A percentile compares a stretch with the other conserved stretches of the same genome.
Evolutionary conservation across 2,329 filamentous ascomycete species (phyloP).

Genomic region (Aspergillaceae sp.): DNA sequence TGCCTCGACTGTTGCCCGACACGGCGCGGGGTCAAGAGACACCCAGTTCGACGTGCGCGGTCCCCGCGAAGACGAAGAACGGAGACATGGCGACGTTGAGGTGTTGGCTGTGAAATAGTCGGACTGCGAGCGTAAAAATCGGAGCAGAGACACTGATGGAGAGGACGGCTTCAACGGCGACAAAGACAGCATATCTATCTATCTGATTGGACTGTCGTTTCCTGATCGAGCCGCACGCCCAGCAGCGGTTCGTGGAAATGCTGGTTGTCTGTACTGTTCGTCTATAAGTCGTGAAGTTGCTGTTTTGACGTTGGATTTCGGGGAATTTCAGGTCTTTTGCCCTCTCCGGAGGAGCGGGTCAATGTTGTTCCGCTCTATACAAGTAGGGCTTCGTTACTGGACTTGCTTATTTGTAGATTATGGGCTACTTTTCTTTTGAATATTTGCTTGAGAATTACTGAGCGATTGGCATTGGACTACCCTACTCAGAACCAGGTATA

Average conservation of each 20-base stretch:
- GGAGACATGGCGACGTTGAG: slow-evolving; percentile 13
- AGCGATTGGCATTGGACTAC: too few relatives aligned
- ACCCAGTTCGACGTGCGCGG: slow-evolving; percentile 15
- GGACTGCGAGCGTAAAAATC: slow-evolving; percentile 64
- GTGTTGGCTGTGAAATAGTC: slow-evolving; percentile 46
- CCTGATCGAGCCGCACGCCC: slow-evolving; percentile 4
- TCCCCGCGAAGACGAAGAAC: slow-evolving; percentile 7
- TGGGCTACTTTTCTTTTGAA: too few relatives aligned
- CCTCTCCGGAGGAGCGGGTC: slow-evolving; percentile 6
- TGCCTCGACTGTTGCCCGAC: slow-evolving; percentile 19
- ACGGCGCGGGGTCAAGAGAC: slow-evolving; percentile 11
- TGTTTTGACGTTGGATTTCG: neutral
- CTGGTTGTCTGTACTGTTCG: slow-evolving; percentile 9
- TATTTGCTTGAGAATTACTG: too few relatives aligned
- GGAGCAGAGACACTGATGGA: slow-evolving; percentile 54
- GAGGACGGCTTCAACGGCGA: slow-evolving; percentile 28
- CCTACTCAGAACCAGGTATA: neutral
- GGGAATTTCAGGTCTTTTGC: neutral
- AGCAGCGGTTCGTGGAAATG: neutral
- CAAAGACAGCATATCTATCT: slow-evolving; percentile 31
- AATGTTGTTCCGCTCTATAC: slow-evolving; percentile 31
- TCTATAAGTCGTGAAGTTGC: neutral
- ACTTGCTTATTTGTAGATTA: too few relatives aligned
- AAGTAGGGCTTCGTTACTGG: neutral
- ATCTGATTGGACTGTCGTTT: neutral